These are phyloP conservation scores for Falciphora oryzae DNA, from an alignment of 2,329 filamentous ascomycete species.

Conservation along the genomic window DNA sequence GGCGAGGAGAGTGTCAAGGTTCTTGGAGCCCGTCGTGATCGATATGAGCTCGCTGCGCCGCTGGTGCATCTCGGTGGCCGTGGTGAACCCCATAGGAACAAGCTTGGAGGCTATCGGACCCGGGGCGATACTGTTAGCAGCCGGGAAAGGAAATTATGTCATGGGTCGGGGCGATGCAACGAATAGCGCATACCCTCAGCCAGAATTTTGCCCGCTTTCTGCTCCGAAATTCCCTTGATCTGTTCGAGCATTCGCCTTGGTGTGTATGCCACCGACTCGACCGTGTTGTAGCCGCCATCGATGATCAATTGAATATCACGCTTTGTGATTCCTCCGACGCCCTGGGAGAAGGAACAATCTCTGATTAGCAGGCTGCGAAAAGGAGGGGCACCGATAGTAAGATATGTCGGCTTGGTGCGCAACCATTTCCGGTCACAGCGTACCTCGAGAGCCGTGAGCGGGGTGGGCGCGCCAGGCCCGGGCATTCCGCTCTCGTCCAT, in stretches of 20 bases:
- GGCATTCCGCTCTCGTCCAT: constrained; percentile 67
- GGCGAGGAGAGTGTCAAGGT: constrained; percentile 88
- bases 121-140: neutral
- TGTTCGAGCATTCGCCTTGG: constrained; percentile 79
- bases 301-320: constrained; percentile 90
- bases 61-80: constrained; percentile 97
- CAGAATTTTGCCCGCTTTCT: constrained; percentile 89
- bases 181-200: constrained; percentile 61
- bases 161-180: neutral
- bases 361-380: neutral
- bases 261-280: constrained; percentile 92
- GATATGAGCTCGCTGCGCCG: constrained; percentile 95
- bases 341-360: constrained; percentile 45
- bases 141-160: neutral
- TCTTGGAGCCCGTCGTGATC: constrained; percentile 96
- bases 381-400: neutral
- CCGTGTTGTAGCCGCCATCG: constrained; percentile 90
- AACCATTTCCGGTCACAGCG: constrained; percentile 18
- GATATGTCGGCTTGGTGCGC: neutral
- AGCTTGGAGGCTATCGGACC: constrained; percentile 71
- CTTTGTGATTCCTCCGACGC: constrained; percentile 82
- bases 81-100: constrained; percentile 98
- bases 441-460: constrained; percentile 81
- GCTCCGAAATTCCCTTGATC: constrained; percentile 96
- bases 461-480: constrained; percentile 90